phyloP scores from a whole-genome alignment of 495 filamentous ascomycete species.

The Amniculicola lignicola region DNA sequence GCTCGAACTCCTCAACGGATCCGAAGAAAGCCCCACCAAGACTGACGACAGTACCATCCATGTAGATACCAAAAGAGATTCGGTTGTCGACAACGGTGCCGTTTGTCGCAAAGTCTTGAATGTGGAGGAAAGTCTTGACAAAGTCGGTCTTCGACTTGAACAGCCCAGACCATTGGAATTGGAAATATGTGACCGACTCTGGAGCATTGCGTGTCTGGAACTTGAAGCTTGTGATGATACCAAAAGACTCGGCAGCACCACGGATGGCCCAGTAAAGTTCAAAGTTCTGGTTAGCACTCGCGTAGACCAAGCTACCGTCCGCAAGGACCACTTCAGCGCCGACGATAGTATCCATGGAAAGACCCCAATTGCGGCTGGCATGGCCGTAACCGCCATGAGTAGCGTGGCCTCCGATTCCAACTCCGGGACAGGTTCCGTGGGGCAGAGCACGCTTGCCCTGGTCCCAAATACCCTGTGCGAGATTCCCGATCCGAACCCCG shows the following conservation, averaged over 20 bases:
- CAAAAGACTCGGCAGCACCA: conserved; percentile 61
- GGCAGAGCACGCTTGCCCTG: conserved; percentile 63
- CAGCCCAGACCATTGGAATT: conserved; percentile 13
- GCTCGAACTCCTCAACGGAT: conserved; percentile 24
- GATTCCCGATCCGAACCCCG: conserved; percentile 59
- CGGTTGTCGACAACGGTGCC: conserved; percentile 27
- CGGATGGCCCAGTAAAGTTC: conserved; percentile 54
- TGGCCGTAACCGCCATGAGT: conserved; percentile 68
- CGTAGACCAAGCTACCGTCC: conserved; percentile 50
- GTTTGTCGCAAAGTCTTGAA: conserved; percentile 32
- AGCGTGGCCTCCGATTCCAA: conserved; percentile 71
- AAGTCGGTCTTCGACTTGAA: conserved; percentile 12
- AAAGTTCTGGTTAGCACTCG: conserved; percentile 36
- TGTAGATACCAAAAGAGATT: conserved; percentile 29
- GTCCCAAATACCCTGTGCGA: conserved; percentile 57
- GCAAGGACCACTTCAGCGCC: conserved; percentile 63
- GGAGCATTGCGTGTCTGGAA: conserved; percentile 59
- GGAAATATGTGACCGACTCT: conserved; percentile 47
- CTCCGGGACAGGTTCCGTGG: conserved; percentile 63
- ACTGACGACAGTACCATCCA: conserved; percentile 16
- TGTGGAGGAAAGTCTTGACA: conserved; percentile 29
- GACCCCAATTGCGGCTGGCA: conserved; percentile 60
- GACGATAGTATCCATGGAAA: conserved; percentile 61
- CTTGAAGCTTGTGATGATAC: conserved; percentile 63
- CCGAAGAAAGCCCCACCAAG: conserved; percentile 29